Evolutionary conservation across 169 alveolate genomes (phyloP).

Genomic region (Plasmodium fragile): DNA sequence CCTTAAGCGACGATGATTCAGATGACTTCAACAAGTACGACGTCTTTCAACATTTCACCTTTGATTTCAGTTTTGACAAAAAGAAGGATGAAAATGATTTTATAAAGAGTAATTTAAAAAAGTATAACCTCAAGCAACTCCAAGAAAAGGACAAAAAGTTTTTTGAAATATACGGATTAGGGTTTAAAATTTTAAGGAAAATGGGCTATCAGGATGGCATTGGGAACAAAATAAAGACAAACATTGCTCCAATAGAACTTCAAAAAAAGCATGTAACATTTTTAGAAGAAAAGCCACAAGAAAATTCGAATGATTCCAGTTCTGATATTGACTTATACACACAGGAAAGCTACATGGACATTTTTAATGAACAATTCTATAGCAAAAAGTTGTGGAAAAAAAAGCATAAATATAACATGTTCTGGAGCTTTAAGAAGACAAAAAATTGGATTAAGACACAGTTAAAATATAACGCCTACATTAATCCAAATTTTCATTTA

Average conservation of each 20-base stretch:
- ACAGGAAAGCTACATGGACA: conserved; percentile 2
- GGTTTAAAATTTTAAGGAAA: conserved; percentile 70
- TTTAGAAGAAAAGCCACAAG: conserved; percentile 39
- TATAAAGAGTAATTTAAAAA: conserved; percentile 62
- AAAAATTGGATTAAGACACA: conserved; percentile 13
- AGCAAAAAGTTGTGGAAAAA: conserved; percentile 56
- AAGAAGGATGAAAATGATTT: conserved; percentile 40
- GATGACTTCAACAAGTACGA: conserved; percentile 55
- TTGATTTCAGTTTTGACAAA: conserved; percentile 44
- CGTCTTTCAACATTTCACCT: conserved; percentile 47
- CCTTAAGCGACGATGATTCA: conserved; percentile 51
- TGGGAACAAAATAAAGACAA: conserved; percentile 69
- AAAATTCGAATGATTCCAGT: conserved; percentile 5
- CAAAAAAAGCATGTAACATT: conserved; percentile 32
- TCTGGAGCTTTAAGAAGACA: conserved; percentile 54
- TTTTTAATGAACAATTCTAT: conserved; percentile 6
- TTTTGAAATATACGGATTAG: conserved; percentile 72
- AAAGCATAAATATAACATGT: conserved; percentile 15
- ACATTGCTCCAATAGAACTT: conserved; percentile 74
- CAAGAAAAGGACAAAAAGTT: conserved; percentile 36
- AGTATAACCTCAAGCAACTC: conserved; percentile 39
- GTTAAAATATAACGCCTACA: conserved; percentile 8
- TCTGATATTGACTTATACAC: conserved; percentile 1
- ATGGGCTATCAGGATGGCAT: conserved; percentile 76
- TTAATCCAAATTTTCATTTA: background rate